Conservation (phyloP, 1,139 yeast species). For the Geotrichum candidum region DNA sequence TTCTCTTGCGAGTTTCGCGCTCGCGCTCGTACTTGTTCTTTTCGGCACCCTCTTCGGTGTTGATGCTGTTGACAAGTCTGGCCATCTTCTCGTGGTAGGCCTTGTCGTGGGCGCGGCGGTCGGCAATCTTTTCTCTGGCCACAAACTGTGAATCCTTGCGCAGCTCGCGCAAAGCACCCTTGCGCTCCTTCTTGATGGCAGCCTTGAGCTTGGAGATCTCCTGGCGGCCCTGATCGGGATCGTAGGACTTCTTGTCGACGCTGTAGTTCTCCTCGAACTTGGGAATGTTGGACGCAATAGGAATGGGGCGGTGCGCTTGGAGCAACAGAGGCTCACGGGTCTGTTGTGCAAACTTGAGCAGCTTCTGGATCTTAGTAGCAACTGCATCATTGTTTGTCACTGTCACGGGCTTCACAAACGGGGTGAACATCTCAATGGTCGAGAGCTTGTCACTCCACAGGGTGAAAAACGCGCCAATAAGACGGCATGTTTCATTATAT, state of each 20-base stretch:
- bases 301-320: constrained; percentile 80
- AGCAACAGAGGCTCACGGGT: constrained; percentile 70
- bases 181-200: constrained; percentile 85
- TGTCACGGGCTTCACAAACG: constrained; percentile 30
- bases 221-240: constrained; percentile 71
- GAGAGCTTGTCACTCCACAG: constrained; percentile 65
- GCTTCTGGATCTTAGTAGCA: constrained; percentile 42
- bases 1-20: constrained; percentile 56
- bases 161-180: constrained; percentile 79
- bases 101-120: constrained; percentile 66
- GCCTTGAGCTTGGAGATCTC: constrained; percentile 78
- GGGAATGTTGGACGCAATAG: constrained; percentile 83
- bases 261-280: constrained; percentile 93
- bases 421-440: constrained; percentile 50
- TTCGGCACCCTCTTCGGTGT: constrained; percentile 91
- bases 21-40: constrained; percentile 88
- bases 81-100: constrained; percentile 90
- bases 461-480: constrained; percentile 17
- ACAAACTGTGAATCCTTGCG: constrained; percentile 84
- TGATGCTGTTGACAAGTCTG: constrained; percentile 73
- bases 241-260: constrained; percentile 91
- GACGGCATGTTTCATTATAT: constrained; percentile 10
- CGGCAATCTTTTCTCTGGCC: constrained; percentile 77
- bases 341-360: constrained; percentile 44
- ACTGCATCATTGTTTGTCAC: constrained; percentile 14